These are phyloP conservation scores for Eleusine coracana DNA, from an alignment of 176 grass and related monocot species.

Conservation along the genomic window DNA sequence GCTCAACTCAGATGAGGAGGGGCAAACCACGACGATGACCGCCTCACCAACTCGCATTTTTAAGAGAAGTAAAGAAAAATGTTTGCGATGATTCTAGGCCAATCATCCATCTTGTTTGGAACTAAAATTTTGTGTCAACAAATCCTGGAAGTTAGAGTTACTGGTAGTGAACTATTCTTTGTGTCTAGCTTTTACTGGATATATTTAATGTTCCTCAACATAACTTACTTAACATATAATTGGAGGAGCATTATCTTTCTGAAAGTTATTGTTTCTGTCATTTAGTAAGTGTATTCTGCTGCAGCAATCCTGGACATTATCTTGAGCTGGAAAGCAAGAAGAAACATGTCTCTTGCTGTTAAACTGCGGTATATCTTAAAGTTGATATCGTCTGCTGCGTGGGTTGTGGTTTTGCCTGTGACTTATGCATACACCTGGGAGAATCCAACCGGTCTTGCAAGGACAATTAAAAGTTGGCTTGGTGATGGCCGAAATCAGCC, in stretches of 20 bases:
- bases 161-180: background rate
- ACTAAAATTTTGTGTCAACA: constrained; percentile 10
- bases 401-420: constrained; percentile 88
- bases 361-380: constrained; percentile 94
- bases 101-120: background rate
- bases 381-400: constrained; percentile 74
- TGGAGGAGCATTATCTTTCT: constrained; percentile 3
- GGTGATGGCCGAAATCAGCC: constrained; percentile 74
- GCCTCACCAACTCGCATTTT: too few species aligned
- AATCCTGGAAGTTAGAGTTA: background rate
- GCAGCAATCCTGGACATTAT: constrained; percentile 84
- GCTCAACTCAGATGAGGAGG: too few species aligned
- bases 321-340: constrained; percentile 96
- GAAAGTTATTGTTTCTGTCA: background rate
- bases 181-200: constrained; percentile 1
- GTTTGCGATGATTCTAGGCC: background rate
- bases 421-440: constrained; percentile 90
- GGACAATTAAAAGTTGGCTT: constrained; percentile 91
- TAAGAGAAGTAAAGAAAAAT: background rate
- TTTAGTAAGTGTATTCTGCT: constrained; percentile 32
- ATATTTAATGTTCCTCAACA: constrained; percentile 9
- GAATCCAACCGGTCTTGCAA: constrained; percentile 75
- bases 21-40: too few species aligned
- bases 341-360: constrained; percentile 85
- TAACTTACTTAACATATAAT: constrained; percentile 27